Evolutionary conservation across 768 basidiomycete species (phyloP).

Genomic region (Daedalea quercina): DNA sequence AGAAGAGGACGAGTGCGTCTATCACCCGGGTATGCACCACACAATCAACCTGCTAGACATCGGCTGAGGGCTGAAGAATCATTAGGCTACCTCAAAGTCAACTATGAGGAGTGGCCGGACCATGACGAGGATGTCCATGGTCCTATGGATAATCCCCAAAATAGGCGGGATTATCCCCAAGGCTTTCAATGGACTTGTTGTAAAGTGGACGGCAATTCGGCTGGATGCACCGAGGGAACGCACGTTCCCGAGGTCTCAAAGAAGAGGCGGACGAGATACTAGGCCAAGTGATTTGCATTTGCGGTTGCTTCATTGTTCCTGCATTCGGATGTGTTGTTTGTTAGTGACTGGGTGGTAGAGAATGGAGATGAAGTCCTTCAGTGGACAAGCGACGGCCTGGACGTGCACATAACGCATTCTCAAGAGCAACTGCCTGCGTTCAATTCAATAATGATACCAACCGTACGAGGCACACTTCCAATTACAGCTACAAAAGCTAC

Average conservation of each 20-base stretch:
- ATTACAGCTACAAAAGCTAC: neutral
- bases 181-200: slow-evolving; percentile 49
- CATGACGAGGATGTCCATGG: slow-evolving; percentile 45
- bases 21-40: slow-evolving; percentile 43
- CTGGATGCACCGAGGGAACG: slow-evolving; percentile 30
- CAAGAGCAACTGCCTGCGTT: no score
- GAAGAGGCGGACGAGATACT: neutral
- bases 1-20: slow-evolving; percentile 36
- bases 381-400: no score
- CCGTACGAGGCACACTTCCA: neutral
- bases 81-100: slow-evolving; percentile 37
- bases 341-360: no score
- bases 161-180: slow-evolving; percentile 36
- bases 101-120: slow-evolving; percentile 35
- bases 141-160: slow-evolving; percentile 35
- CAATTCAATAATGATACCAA: no score
- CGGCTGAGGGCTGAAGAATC: no score
- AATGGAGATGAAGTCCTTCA: no score
- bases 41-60: neutral
- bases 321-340: no score
- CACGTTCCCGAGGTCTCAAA: slow-evolving; percentile 7
- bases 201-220: slow-evolving; percentile 27
- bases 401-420: no score
- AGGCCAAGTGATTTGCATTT: neutral
- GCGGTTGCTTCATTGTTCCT: no score